Base-by-base conservation (phyloP, 2,329 filamentous ascomycete genomes). In the Pseudocercospora eumusae region DNA sequence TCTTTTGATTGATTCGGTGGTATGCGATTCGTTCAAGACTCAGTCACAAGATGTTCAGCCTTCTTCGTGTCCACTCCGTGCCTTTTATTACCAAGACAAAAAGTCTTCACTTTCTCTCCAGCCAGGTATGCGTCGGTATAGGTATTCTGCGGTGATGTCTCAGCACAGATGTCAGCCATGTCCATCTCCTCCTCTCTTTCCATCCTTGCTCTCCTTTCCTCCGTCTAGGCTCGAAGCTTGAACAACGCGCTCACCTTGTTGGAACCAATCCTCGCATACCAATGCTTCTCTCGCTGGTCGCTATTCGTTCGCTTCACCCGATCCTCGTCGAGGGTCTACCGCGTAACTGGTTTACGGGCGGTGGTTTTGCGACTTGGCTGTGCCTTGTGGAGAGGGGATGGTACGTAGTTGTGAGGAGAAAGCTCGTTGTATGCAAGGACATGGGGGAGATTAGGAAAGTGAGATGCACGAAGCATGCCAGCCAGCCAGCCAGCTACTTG, bases 331-430 rank as follows among this genome's bases (percentile, higher is more conserved):
- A 47, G 13, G 21, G 21, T 20, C 18, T 47, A 47, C 44, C 44
- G 44, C 18, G 21, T 47, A 20, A 47, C 20, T 47, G 44, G 44
- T 47, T 13, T 10, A 2, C 18, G n/a, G 18, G 18, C 42, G 10
- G n/a, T 45, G 42, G n/a, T 20, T 45, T 20, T 23, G 44, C 44
- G 44, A 47, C 44, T 47, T 52, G 47, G 47, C 47, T 52, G 47
- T 52, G 21, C 47, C 23, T 20, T 25, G 9, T 28, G 25, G 57
- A 56, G 59, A 61, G 59, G 59, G 59, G 59, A 56, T 25, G 55
- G 27, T 56, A 61, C 50, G 58, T 60, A 60, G 31, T 60, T 47
- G 56, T 59, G 58, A 60, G 58, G 58, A 60, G 58, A 60, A 56
- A 45, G 47, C 47, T 28, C 47, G 47, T 52, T 7, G 47, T 28